phyloP scores from a whole-genome alignment of 495 filamentous ascomycete species.

The Chaetomium cochliodes region DNA sequence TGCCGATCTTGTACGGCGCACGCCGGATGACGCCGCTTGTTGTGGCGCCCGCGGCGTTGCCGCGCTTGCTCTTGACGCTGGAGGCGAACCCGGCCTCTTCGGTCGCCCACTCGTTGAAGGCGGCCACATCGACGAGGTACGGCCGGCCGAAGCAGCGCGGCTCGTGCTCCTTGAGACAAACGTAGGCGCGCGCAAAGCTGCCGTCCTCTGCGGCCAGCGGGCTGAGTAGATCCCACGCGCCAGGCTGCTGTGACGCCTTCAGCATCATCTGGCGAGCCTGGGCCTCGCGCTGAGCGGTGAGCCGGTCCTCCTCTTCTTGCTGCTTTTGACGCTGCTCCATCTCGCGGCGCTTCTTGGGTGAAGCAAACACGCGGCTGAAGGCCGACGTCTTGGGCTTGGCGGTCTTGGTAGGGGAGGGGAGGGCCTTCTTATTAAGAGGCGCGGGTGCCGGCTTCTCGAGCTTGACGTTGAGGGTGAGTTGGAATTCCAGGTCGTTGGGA shows the following conservation, averaged over 20 bases:
- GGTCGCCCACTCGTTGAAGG: conserved; percentile 97
- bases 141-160: conserved; percentile 78
- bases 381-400: conserved; percentile 70
- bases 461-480: conserved; percentile 93
- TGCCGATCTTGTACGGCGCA: conserved; percentile 91
- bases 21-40: conserved; percentile 50
- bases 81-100: conserved; percentile 67
- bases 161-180: conserved; percentile 91
- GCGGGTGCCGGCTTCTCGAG: conserved; percentile 70
- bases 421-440: conserved; percentile 34
- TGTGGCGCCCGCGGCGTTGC: conserved; percentile 45
- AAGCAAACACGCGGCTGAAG: conserved; percentile 89
- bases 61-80: conserved; percentile 88
- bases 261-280: conserved; percentile 55
- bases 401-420: conserved; percentile 57
- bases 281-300: conserved; percentile 64
- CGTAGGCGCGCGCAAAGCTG: conserved; percentile 88
- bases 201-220: conserved; percentile 85
- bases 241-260: conserved; percentile 43
- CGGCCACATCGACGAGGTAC: conserved; percentile 80
- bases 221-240: conserved; percentile 83
- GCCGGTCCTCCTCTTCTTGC: conserved; percentile 68
- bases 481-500: conserved; percentile 93
- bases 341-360: conserved; percentile 92
- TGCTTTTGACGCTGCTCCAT: conserved; percentile 76